phyloP scores from a whole-genome alignment of 2,329 filamentous ascomycete species.

The Cladosporium velox region DNA sequence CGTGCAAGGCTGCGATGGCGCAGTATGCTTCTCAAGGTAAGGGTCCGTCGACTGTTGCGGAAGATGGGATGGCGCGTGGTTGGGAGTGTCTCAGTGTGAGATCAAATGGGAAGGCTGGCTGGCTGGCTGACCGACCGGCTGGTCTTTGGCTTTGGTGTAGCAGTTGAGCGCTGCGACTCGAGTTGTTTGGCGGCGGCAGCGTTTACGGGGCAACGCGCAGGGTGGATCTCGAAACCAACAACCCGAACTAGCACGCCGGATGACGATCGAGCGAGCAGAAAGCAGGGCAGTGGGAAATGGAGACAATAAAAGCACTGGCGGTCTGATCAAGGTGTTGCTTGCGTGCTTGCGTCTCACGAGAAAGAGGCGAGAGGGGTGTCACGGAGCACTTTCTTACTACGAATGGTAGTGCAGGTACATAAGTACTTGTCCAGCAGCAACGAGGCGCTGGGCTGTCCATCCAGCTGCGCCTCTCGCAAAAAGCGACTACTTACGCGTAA shows the following conservation, averaged over 20 bases:
- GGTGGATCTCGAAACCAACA: slow-evolving; percentile 3
- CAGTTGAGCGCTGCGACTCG: not conserved
- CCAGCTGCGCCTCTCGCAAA: slow-evolving; percentile 8
- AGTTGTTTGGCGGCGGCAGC: slow-evolving; percentile 1
- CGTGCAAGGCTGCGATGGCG: not conserved
- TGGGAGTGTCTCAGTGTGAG: slow-evolving; percentile 5
- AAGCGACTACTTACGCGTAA: slow-evolving; percentile 6
- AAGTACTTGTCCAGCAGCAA: slow-evolving; percentile 3
- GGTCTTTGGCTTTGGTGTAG: not conserved
- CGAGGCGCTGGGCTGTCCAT: slow-evolving; percentile 1
- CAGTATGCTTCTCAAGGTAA: not conserved
- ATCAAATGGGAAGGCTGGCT: slow-evolving; percentile 3
- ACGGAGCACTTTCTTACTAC: not conserved
- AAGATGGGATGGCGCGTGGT: not conserved
- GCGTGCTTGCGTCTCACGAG: not conserved
- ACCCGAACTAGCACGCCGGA: not conserved
- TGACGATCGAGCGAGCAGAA: not conserved
- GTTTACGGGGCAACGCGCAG: slow-evolving; percentile 6
- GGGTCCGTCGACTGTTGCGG: not conserved
- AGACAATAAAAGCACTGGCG: not conserved
- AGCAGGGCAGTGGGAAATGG: not conserved
- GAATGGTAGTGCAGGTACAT: slow-evolving; percentile 5
- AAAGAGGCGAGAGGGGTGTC: slow-evolving; percentile 4
- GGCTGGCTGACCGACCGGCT: not conserved
- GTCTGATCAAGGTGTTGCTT: not conserved